Conservation (phyloP, 2,329 filamentous ascomycete species). For the Didymella lethalis region DNA sequence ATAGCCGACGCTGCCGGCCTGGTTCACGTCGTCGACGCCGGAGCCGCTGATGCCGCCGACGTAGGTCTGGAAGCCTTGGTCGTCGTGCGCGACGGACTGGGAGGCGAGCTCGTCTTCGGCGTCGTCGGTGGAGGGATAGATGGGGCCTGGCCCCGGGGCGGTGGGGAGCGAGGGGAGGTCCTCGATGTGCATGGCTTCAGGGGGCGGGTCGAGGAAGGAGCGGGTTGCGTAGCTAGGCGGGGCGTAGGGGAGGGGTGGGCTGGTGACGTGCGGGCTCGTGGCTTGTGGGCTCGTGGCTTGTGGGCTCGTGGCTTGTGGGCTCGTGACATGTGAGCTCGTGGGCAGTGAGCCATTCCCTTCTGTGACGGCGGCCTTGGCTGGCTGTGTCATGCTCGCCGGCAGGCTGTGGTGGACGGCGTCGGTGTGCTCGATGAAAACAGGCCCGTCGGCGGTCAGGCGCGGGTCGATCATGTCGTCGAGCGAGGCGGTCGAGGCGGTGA, state of each 20-base stretch:
- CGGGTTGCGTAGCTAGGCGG: slow-evolving; percentile 29
- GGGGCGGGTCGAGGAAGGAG: slow-evolving; percentile 40
- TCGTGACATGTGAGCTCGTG: slow-evolving; percentile 19
- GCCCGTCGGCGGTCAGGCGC: slow-evolving; percentile 31
- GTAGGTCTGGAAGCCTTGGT: slow-evolving; percentile 44
- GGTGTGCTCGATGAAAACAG: slow-evolving; percentile 29
- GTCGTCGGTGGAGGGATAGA: slow-evolving; percentile 31
- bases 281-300: slow-evolving; percentile 7
- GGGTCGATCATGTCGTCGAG: slow-evolving; percentile 48
- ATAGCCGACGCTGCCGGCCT: slow-evolving; percentile 47
- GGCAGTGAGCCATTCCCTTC: slow-evolving; percentile 23
- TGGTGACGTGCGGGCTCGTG: slow-evolving; percentile 16
- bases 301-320: slow-evolving; percentile 19
- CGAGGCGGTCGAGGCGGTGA: slow-evolving; percentile 41
- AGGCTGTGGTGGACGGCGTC: slow-evolving; percentile 46
- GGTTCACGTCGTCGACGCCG: slow-evolving; percentile 46
- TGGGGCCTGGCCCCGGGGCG: slow-evolving; percentile 26
- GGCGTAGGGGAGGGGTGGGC: slow-evolving; percentile 17
- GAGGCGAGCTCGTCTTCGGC: slow-evolving; percentile 1
- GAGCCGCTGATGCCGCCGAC: slow-evolving; percentile 47
- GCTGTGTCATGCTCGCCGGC: slow-evolving; percentile 28
- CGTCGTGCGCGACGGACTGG: slow-evolving; percentile 5
- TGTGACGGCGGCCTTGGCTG: slow-evolving; percentile 25
- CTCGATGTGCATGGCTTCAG: slow-evolving; percentile 26
- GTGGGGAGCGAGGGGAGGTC: slow-evolving; percentile 21